Base-by-base conservation (phyloP, 1,284 basidiomycete genomes). In the Cutaneotrichosporon spelunceum region DNA sequence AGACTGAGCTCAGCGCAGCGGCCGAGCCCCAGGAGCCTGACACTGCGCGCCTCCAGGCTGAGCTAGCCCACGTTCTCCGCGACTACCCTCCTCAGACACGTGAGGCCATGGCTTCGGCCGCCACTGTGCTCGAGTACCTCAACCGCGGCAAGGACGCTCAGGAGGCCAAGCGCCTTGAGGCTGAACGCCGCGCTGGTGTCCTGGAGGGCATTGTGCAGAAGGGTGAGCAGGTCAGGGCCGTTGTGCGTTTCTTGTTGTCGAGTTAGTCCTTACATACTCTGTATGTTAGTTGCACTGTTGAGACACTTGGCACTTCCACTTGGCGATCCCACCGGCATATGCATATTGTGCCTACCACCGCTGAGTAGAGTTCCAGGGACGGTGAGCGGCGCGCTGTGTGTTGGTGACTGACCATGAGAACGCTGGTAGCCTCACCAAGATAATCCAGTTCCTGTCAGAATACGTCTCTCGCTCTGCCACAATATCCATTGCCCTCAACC, bases 161-260 rank as follows among this genome's bases (percentile, higher is more conserved):
- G 58, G 76, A 76, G 61, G 74, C 70, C 66, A 74, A 73, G 62
- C 66, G 72, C 21, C 50, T 77, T 11, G 71, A 77, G 16, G 62
- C 75, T 8, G 74, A 77, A 62, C 60, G 76, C 42, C 61, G 75
- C 33, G 72, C 75, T 13, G 74, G 72, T 36, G 76, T 78, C 14
- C 57, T 78, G 48, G 70, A 78, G 57, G 76, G 76, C 21, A 77
- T 78, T 74, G 72, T 68, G 27, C 73, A 72, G 64, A 71, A 72
- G 24, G 76, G 76, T 13, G 76, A 78, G 53, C 69, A 71, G 21
- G 76, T 78, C 9, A 65, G 68, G 26, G 68, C 65, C 4, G 75
- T 78, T 4, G 76, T 78, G n/a, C 66, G 73, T 30, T 76, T 68
- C 64, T 67, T 78, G 24, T 66, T 78, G 67, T 36, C 52, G 24